A percentile compares a stretch with the other conserved stretches of the same genome.
phyloP scores from a whole-genome alignment of 495 filamentous ascomycete genomes.

The Thermothielavioides terrestris region DNA sequence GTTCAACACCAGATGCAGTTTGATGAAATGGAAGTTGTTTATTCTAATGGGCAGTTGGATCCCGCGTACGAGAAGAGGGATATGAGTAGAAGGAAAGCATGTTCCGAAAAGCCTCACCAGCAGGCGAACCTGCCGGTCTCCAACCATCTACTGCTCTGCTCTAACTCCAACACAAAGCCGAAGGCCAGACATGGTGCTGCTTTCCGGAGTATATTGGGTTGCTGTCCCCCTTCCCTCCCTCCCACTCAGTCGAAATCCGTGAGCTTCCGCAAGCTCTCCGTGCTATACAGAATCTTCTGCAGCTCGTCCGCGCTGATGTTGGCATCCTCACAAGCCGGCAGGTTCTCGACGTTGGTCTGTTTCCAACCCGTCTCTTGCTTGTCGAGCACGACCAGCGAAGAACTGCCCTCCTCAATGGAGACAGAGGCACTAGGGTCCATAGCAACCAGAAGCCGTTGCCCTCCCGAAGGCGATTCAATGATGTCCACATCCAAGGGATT shows the following conservation, averaged over 20 bases:
- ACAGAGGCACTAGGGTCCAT: conserved; percentile 43
- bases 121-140: neutral
- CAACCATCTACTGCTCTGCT: too few species aligned
- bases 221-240: too few species aligned
- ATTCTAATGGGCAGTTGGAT: too few species aligned
- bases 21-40: neutral
- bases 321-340: conserved; percentile 16
- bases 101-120: too few species aligned
- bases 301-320: conserved; percentile 35
- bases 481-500: conserved; percentile 52
- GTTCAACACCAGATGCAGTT: too few species aligned
- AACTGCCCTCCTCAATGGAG: conserved; percentile 13
- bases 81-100: too few species aligned
- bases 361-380: conserved; percentile 6
- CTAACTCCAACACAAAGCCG: too few species aligned
- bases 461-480: conserved; percentile 12
- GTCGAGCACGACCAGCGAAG: conserved; percentile 14
- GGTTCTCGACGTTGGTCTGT: neutral
- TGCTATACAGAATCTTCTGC: conserved; percentile 56
- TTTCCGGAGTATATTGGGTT: too few species aligned
- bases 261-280: conserved; percentile 61
- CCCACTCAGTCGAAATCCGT: conserved; percentile 19
- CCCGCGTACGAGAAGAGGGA: too few species aligned
- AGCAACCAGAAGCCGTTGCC: conserved; percentile 40
- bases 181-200: too few species aligned